phyloP scores from a whole-genome alignment of 805 yeast species.

The Huiozyma naganishii region DNA sequence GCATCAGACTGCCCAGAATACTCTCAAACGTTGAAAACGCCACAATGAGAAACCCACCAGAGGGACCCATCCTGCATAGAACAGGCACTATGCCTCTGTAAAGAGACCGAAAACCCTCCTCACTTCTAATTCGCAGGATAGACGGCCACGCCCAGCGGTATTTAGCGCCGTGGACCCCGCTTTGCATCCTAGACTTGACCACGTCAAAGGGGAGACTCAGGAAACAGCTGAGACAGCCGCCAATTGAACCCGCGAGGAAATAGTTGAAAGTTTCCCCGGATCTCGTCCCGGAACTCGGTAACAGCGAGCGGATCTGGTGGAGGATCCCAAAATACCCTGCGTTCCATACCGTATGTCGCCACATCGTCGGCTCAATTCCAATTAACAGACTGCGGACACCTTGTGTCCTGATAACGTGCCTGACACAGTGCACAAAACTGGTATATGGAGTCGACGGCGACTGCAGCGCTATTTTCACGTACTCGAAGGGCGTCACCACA shows the following conservation, averaged over 20 bases:
- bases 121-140: too few species aligned
- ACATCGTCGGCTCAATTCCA: conserved; percentile 90
- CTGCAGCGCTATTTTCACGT: conserved; percentile 88
- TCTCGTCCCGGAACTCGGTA: conserved; percentile 65
- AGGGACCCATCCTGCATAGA: too few species aligned
- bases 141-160: too few species aligned
- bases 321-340: conserved; percentile 95
- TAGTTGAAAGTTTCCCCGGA: conserved; percentile 73
- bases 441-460: conserved; percentile 71
- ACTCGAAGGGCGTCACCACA: conserved; percentile 93
- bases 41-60: too few species aligned
- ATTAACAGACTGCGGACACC: conserved; percentile 78
- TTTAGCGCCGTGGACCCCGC: conserved; percentile 40
- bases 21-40: too few species aligned
- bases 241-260: conserved; percentile 81
- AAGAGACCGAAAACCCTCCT: too few species aligned
- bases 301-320: conserved; percentile 63
- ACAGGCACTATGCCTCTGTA: too few species aligned
- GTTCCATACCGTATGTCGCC: conserved; percentile 95
- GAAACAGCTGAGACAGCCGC: conserved; percentile 89
- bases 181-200: conserved; percentile 90
- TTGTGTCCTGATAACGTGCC: conserved; percentile 55
- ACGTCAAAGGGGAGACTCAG: conserved; percentile 94
- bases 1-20: too few species aligned
- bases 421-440: conserved; percentile 74